Conservation (phyloP, 495 filamentous ascomycete species). For the Penicillium coprophilum region DNA sequence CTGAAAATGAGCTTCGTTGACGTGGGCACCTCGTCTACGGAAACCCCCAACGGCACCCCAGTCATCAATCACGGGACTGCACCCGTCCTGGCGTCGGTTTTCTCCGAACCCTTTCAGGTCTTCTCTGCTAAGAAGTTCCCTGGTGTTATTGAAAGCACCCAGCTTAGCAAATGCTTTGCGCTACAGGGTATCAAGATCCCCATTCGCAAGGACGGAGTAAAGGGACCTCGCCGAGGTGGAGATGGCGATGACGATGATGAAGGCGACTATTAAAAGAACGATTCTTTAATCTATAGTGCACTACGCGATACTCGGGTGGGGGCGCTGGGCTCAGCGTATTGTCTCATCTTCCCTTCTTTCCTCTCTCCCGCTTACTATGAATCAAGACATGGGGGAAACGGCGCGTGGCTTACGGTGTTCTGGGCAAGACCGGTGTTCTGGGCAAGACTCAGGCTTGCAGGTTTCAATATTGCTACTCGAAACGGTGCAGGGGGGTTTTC, state of each 20-base stretch:
- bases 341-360: constrained; percentile 12
- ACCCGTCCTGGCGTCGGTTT: constrained; percentile 82
- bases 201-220: constrained; percentile 80
- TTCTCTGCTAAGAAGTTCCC: constrained; percentile 98
- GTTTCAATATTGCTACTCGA: constrained; percentile 35
- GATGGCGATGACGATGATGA: constrained; percentile 61
- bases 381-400: constrained; percentile 21
- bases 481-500: constrained; percentile 29
- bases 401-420: constrained; percentile 38
- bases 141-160: constrained; percentile 90
- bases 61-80: constrained; percentile 76
- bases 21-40: constrained; percentile 55
- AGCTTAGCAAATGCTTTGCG: constrained; percentile 92
- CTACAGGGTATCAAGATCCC: constrained; percentile 96
- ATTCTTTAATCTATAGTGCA: constrained; percentile 1
- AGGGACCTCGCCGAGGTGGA: constrained; percentile 57
- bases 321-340: constrained; percentile 1
- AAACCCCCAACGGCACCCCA: constrained; percentile 36
- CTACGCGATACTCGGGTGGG: not conserved
- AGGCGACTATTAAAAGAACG: constrained; percentile 28
- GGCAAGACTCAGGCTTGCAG: constrained; percentile 18
- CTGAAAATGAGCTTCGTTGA: constrained; percentile 83
- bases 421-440: constrained; percentile 35
- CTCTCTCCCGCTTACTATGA: constrained; percentile 16
- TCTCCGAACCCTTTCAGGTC: constrained; percentile 88